Percentiles rank a stretch among this genome's conserved stretches.
Evolutionary conservation across 1,139 yeast genomes (phyloP).

Genomic region (Pichia sp.): DNA sequence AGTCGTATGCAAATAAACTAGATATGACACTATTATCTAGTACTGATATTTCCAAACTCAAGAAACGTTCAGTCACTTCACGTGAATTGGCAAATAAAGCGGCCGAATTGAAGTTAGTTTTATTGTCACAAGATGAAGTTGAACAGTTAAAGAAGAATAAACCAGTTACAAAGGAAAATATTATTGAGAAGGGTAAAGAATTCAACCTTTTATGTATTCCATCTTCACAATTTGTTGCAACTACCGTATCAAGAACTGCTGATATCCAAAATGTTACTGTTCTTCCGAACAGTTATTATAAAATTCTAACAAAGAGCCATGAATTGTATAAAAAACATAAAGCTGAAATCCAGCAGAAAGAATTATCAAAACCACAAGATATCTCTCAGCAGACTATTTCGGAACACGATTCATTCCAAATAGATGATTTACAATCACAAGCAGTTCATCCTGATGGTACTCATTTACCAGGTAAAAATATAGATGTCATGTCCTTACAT

Average conservation of each 20-base stretch:
- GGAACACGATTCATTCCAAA: conserved; percentile 10
- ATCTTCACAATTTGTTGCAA: conserved; percentile 48
- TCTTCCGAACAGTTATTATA: conserved; percentile 57
- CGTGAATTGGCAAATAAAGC: conserved; percentile 34
- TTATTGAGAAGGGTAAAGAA: conserved; percentile 34
- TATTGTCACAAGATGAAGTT: conserved; percentile 36
- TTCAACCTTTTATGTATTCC: conserved; percentile 52
- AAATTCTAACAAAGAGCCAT: conserved; percentile 40
- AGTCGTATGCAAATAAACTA: conserved; percentile 20
- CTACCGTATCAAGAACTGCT: conserved; percentile 49
- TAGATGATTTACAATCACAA: conserved; percentile 2
- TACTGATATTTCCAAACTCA: conserved; percentile 25
- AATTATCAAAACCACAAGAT: neutral
- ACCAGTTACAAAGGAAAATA: conserved; percentile 24
- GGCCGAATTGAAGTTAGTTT: conserved; percentile 40
- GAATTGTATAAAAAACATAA: conserved; percentile 28
- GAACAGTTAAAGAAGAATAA: conserved; percentile 15
- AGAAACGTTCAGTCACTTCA: conserved; percentile 23
- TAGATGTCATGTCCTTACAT: conserved; percentile 19
- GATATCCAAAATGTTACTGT: conserved; percentile 56
- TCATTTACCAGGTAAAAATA: conserved; percentile 8
- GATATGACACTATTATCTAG: conserved; percentile 28
- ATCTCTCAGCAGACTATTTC: conserved; percentile 7
- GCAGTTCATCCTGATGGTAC: neutral
- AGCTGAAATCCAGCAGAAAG: conserved; percentile 30